Base-by-base conservation (phyloP, 2,329 filamentous ascomycete species). In the Furcasterigmium sp. region DNA sequence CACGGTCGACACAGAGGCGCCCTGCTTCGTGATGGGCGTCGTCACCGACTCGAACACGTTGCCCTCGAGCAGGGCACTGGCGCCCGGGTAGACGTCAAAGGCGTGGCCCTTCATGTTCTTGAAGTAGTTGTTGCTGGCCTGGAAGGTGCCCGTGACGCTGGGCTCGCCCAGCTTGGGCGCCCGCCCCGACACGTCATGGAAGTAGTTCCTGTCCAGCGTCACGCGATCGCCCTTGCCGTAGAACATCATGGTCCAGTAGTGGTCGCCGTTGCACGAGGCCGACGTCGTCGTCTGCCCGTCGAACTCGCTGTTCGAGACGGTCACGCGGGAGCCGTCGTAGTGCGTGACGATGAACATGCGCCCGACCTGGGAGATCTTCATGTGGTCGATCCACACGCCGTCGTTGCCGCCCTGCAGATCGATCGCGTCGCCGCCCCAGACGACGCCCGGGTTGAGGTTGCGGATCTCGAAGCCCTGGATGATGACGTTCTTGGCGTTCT, bases 401-500 rank as follows among this genome's bases (percentile, higher is more conserved):
- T 65, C 61, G 39, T 53, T 51, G 26, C 56, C 58, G 18, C 42
- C 43, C 32, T 46, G 40, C 3, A 48, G 21, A 19, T 43, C 41
- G 2, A 65, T 57, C 6, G 60, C 61, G 47, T 65, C 62, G 9
- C 62, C 62, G 28, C 62, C 61, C 63, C 62, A 66, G 46, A 65
- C 70, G 53, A 51, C 58, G 49, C 48, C 62, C 1, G 65, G 53
- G 58, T 70, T 70, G 39, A 74, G 63, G 23, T 59, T 44, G 48
- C 68, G 69, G 48, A 76, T 63, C 42, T 66, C 65, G 14, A 76
- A 51, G 55, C 75, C 75, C 41, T 70, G 70, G 39, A 76, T 60
- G 47, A 76, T 74, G 45, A 76, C 69, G 53, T 76, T 76, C 49
- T 58, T 67, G 21, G 58, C 60, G n/a, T 59, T 56, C 38, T 54